phyloP scores from a whole-genome alignment of 2,329 filamentous ascomycete species.

The Torrubiella hemipterigena region DNA sequence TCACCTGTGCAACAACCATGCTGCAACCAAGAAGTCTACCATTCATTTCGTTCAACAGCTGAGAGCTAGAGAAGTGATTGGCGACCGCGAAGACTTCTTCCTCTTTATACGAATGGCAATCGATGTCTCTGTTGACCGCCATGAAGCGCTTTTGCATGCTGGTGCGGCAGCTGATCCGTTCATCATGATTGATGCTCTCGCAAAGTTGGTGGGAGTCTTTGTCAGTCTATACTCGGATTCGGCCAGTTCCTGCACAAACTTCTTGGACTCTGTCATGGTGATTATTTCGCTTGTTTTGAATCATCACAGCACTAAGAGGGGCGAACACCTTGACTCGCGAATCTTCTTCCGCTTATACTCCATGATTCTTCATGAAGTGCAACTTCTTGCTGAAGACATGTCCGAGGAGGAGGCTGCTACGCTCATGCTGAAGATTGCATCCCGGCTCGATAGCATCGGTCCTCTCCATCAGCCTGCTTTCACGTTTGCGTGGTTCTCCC shows the following conservation, averaged over 20 bases:
- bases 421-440: slow-evolving; percentile 60
- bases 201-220: slow-evolving; percentile 66
- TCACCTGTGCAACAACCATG: slow-evolving; percentile 65
- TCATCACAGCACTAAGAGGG: slow-evolving; percentile 70
- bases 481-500: slow-evolving; percentile 69
- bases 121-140: slow-evolving; percentile 66
- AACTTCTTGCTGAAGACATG: slow-evolving; percentile 43
- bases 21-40: slow-evolving; percentile 59
- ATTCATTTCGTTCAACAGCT: slow-evolving; percentile 76
- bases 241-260: slow-evolving; percentile 51
- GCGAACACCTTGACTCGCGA: slow-evolving; percentile 73
- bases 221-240: slow-evolving; percentile 59
- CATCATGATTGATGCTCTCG: slow-evolving; percentile 63
- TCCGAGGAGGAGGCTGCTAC: slow-evolving; percentile 51
- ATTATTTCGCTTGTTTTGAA: slow-evolving; percentile 73
- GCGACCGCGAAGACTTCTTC: slow-evolving; percentile 62
- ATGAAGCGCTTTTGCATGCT: slow-evolving; percentile 57
- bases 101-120: slow-evolving; percentile 72
- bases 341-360: slow-evolving; percentile 89
- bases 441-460: slow-evolving; percentile 59
- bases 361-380: slow-evolving; percentile 65
- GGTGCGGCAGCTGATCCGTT: slow-evolving; percentile 47
- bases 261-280: slow-evolving; percentile 67
- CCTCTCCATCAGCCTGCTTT: slow-evolving; percentile 73
- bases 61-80: slow-evolving; percentile 60